Conservation (phyloP, 192 early-diverging fungal genomes). For the Rhizophagus clarus region DNA sequence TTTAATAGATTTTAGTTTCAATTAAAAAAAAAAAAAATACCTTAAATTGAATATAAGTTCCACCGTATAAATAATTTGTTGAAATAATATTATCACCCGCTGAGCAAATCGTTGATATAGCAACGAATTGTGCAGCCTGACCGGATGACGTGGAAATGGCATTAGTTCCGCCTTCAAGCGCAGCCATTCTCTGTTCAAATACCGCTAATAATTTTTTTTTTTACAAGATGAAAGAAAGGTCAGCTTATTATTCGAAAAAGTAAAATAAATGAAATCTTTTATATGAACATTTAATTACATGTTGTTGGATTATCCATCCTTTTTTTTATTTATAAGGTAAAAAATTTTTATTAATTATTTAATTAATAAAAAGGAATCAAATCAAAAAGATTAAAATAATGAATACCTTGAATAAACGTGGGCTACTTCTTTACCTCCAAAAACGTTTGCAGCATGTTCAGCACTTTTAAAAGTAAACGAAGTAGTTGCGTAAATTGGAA, state of each 20-base stretch:
- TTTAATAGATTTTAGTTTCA: no score
- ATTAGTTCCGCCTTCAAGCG: constrained; percentile 85
- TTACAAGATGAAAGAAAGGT: not conserved
- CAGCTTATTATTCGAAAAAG: constrained; percentile 1
- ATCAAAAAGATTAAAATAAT: not conserved
- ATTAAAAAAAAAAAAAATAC: constrained; percentile 35
- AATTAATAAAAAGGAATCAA: not conserved
- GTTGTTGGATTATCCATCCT: not conserved
- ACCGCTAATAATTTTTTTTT: constrained; percentile 51
- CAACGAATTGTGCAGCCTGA: constrained; percentile 86
- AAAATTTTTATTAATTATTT: not conserved
- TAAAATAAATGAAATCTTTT: no score
- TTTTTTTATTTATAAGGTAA: not conserved
- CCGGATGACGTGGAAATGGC: constrained; percentile 65
- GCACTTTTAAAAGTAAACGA: constrained; percentile 84
- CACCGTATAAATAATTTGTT: constrained; percentile 74
- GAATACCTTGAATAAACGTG: constrained; percentile 85
- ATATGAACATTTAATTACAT: not conserved
- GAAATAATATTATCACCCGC: constrained; percentile 90
- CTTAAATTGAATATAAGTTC: constrained; percentile 87
- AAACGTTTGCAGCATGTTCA: constrained; percentile 80
- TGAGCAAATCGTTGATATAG: constrained; percentile 75
- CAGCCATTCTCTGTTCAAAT: constrained; percentile 91
- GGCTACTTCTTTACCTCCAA: constrained; percentile 71
- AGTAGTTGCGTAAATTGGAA: constrained; percentile 90